phyloP scores from a whole-genome alignment of 306 rosid species.

The Notholithocarpus densiflorus region DNA sequence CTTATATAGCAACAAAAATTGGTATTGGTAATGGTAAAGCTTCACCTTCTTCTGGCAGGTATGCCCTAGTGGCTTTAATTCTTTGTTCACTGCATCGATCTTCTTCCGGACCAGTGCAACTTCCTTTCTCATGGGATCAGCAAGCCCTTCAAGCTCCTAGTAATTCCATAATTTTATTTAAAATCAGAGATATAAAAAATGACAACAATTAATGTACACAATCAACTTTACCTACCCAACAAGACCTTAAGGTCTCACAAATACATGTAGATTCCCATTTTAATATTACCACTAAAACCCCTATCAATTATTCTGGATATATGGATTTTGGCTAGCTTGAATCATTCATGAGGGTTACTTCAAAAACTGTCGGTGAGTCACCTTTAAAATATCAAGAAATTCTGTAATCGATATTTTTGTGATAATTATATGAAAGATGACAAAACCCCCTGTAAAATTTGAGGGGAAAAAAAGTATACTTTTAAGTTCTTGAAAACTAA shows the following conservation, averaged over 20 bases:
- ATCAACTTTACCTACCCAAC: not conserved
- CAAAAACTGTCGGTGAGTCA: not conserved
- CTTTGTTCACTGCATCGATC: constrained; percentile 91
- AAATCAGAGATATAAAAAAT: not conserved
- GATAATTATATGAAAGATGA: not conserved
- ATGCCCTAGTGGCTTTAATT: constrained; percentile 94
- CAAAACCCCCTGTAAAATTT: not conserved
- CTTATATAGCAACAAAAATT: not conserved
- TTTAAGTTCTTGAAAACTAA: not conserved
- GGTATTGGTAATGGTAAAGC: not conserved
- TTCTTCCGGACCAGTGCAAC: constrained; percentile 76
- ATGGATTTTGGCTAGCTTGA: not conserved
- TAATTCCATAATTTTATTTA: constrained; percentile 8
- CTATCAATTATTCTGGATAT: not conserved
- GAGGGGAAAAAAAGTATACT: not conserved
- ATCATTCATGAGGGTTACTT: not conserved
- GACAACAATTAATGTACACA: not conserved
- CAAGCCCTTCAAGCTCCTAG: constrained; percentile 86
- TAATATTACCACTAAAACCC: not conserved
- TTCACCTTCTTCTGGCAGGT: constrained; percentile 90
- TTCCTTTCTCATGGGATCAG: constrained; percentile 97
- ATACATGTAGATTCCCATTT: too few species aligned
- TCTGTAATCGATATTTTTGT: not conserved
- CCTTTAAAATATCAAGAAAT: not conserved
- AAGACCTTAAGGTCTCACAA: not conserved